Conservation (phyloP, 1,284 basidiomycete genomes). For the Irpex sp. region DNA sequence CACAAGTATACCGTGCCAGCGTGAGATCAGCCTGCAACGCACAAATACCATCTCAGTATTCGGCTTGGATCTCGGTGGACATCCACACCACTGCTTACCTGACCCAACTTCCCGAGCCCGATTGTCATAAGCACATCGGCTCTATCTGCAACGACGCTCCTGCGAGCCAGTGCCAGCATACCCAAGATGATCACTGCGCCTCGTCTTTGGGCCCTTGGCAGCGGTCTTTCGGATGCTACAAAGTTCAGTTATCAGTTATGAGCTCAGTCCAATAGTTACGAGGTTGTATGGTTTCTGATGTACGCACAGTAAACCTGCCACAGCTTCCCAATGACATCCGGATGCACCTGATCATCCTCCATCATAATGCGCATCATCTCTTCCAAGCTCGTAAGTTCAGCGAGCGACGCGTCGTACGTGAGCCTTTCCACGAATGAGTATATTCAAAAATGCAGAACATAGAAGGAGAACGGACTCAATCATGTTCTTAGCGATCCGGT, state of each 20-base stretch:
- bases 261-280: too few relatives aligned
- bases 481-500: conserved; percentile 97
- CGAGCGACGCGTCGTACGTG: conserved; percentile 89
- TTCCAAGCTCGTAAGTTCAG: conserved; percentile 94
- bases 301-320: conserved; percentile 93
- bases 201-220: conserved; percentile 82
- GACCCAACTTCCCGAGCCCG: conserved; percentile 85
- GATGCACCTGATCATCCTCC: conserved; percentile 78
- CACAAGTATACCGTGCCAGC: conserved; percentile 90
- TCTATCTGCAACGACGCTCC: conserved; percentile 83
- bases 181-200: conserved; percentile 94
- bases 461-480: conserved; percentile 71
- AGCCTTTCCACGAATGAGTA: conserved; percentile 44
- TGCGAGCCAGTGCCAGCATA: conserved; percentile 89
- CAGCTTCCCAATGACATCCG: conserved; percentile 84
- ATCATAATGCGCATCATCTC: conserved; percentile 97
- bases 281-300: not conserved
- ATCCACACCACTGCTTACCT: conserved; percentile 40
- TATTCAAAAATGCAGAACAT: too few relatives aligned
- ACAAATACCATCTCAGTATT: not conserved
- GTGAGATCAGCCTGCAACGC: conserved; percentile 79
- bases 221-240: conserved; percentile 65
- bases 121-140: conserved; percentile 85
- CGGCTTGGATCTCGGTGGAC: not conserved
- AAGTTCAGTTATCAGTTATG: not conserved